Base-by-base conservation (phyloP, 2,329 filamentous ascomycete genomes). In the Nakataea oryzae region DNA sequence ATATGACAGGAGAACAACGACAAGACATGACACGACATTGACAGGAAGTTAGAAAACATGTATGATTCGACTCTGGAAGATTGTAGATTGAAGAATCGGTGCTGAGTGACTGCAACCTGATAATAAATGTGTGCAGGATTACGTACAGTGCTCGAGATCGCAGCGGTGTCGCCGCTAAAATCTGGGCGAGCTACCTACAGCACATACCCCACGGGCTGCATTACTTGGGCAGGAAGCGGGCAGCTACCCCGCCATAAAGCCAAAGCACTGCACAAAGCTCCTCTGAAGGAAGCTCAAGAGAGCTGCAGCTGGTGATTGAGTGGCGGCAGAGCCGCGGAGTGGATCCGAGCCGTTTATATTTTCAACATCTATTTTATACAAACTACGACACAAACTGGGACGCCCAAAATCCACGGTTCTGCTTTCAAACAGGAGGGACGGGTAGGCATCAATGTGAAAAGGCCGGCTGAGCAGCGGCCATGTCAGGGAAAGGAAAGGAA, bases 401-500 rank as follows among this genome's bases (percentile, higher is more conserved):
- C n/a, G n/a, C n/a, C n/a, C n/a, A n/a, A n/a, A n/a, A n/a, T n/a
- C n/a, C n/a, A n/a, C n/a, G n/a, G 41, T n/a, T n/a, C 41, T 50
- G 41, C 41, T 11, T 50, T 50, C 21, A n/a, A n/a, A 50, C 41
- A n/a, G 54, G 4, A 13, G 12, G 28, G 27, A 24, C 54, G 28
- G 28, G 24, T 17, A 28, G 9, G 56, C 29, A 21, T 58, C 56
- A 29, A 34, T 58, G 56, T 58, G 56, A 58, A 7, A 50, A 50
- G 21, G 21, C 41, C 24, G 21, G 41, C 41, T 24, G 41, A 50
- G 41, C 7, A 50, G 41, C 41, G 41, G 41, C 41, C 21, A 61
- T 61, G 60, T 57, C 60, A 41, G 60, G 41, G 26, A 71, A 74
- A 71, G 75, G 70, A 62, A 79, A 78, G 66, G 70, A 72, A 63